Evolutionary conservation across 306 rosid species (phyloP).

Genomic region (Boehmeria nivea): DNA sequence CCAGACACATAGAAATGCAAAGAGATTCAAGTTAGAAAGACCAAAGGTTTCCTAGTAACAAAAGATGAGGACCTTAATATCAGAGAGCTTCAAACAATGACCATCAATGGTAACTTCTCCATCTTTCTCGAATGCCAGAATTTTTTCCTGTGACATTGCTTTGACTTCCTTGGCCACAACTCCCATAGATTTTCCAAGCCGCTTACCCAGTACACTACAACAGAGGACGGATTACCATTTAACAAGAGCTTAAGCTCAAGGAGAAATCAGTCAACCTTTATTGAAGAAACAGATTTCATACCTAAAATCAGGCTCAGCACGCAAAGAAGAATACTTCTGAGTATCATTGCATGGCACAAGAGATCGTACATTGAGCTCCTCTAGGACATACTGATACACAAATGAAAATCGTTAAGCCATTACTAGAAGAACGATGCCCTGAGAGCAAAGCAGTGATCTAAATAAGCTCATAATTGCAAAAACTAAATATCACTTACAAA

Average conservation of each 20-base stretch:
- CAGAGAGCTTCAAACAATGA: constrained; percentile 70
- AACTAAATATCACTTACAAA: neutral
- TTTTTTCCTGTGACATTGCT: constrained; percentile 80
- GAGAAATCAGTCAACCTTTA: neutral
- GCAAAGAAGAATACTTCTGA: constrained; percentile 72
- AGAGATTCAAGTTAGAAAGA: neutral
- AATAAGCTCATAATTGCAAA: neutral
- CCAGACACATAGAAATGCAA: neutral
- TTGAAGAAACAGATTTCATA: constrained; percentile 24
- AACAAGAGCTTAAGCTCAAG: constrained; percentile 2
- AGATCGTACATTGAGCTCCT: constrained; percentile 80
- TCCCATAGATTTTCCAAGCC: constrained; percentile 89
- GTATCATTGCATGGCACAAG: constrained; percentile 86
- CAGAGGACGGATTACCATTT: constrained; percentile 4
- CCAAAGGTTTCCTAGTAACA: constrained; percentile 2
- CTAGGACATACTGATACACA: constrained; percentile 69
- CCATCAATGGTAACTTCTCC: constrained; percentile 70
- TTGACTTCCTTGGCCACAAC: constrained; percentile 72
- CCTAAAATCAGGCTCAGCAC: constrained; percentile 97
- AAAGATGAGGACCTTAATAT: constrained; percentile 65
- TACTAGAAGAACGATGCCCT: neutral
- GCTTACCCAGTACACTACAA: constrained; percentile 73
- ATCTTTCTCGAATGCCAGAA: constrained; percentile 75
- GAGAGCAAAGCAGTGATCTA: neutral
- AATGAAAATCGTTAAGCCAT: constrained; percentile 20